Base-by-base conservation (phyloP, 1,284 basidiomycete genomes). In the Chalciporus sp. region DNA sequence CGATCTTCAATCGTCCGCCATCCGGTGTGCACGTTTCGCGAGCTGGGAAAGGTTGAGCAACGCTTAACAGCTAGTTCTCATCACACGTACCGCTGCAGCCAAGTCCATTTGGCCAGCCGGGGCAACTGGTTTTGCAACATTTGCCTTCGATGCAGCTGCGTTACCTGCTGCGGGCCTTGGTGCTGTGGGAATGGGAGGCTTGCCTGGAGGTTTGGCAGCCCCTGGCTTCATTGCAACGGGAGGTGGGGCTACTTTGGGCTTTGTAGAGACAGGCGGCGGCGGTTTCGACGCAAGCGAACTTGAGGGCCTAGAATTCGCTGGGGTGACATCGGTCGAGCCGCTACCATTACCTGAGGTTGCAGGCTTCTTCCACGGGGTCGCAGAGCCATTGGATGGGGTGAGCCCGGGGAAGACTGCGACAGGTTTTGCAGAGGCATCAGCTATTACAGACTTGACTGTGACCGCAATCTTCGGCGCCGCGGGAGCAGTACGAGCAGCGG, bases 351-450 rank as follows among this genome's bases (percentile, higher is more conserved):
- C 68, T 3, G 71, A 62, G 16, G 66, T 62, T 17, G 74, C 59
- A 3, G 74, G 64, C 71, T 82, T 89, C 75, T 90, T 90, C 88
- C 88, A 91, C 1, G 88, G 87, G 2, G 85, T 70, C 16, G 84
- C 76, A 1, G 85, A 82, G 2, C 88, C 88, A 65, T 90, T 89
- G 2, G 77, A 70, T 5, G 85, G 68, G 2, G 67, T 75, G 79
- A 88, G 82, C 8, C 89, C 86, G 9, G 88, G 86, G 68, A 91
- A 89, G 19, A 90, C 85, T 14, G 86, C 80, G 11, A 90, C 74
- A 7, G 86, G 88, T 66, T 86, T 89, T 8, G 88, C 85, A 42
- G 75, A 77, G 1, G 78, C 75, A 60, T 87, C 73, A 4, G 84
- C 81, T 3, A 72, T 61, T 19, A 85, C 60, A 3, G 85, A 74